Evolutionary conservation across 2,329 filamentous ascomycete genomes (phyloP), one percentile per base, ranked within the genome.

Genomic region (Clarireedia homoeocarpa): DNA sequence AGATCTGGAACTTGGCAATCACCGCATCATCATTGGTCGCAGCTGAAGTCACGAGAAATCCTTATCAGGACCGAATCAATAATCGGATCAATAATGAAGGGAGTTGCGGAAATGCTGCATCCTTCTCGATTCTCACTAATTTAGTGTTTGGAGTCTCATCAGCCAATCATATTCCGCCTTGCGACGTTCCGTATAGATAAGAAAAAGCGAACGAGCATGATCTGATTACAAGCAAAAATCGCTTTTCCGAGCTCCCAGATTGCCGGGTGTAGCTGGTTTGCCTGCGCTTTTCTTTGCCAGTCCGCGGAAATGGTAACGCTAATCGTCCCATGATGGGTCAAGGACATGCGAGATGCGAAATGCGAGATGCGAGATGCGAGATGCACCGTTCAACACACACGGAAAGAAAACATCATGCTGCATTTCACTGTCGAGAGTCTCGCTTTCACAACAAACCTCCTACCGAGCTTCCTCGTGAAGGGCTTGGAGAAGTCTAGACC

Each of bases 221-320:
- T 20, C 9, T 4, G 38, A 14, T 6, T 14, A 42, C 51, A 34
- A 53, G 30, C 34, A 48, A 39, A 39, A 39, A 4, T 17, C 6
- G 38, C 23, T 24, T 40, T 27, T n/a, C 39, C 24, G 39, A 48
- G 42, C 27, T 45, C 30, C 36, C 27, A 34, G 34, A 48, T 24
- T 20, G 15, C 7, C 26, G 51, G 44, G 9, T 53, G 48, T 27
- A 30, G 24, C 38, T 20, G 17, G 6, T 14, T 34, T 48, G 46
- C 30, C 48, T 20, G 27, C 7, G 2, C 20, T 20, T 48, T n/a
- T 53, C 40, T 24, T 20, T n/a, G 15, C 12, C 39, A 12, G 20
- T 53, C 51, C 51, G 51, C 51, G 51, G 51, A 53, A 53, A 53
- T 39, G 30, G 12, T 53, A 53, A 53, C 20, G 30, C 4, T 48